Percentiles rank a stretch among this genome's conserved stretches.
Conservation (phyloP, 257 asterid genomes). For the Solanum chilense region DNA sequence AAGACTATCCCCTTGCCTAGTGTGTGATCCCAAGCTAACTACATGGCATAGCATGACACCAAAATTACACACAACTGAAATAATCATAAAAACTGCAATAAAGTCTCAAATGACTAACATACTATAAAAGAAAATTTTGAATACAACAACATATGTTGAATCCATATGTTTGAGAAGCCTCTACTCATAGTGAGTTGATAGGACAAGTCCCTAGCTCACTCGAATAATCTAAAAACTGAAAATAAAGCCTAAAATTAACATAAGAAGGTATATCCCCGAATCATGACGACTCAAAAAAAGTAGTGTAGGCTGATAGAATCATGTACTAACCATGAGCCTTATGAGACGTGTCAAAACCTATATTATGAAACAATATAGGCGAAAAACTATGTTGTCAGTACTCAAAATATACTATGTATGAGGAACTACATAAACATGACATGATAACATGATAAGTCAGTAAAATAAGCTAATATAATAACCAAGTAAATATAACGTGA, state of each 20-base stretch:
- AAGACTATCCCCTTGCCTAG: neutral
- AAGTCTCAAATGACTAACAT: neutral
- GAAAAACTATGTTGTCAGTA: neutral
- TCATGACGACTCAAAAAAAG: neutral
- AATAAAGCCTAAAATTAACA: neutral
- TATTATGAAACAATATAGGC: neutral
- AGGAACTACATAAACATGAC: neutral
- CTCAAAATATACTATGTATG: neutral
- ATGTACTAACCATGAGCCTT: neutral
- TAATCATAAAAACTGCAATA: neutral
- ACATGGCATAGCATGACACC: neutral
- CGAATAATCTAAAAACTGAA: too few relatives aligned
- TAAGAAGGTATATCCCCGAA: neutral
- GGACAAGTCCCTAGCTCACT: neutral
- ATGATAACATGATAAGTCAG: too few relatives aligned
- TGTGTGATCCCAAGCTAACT: neutral
- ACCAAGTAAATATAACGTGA: neutral
- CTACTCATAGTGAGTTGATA: neutral
- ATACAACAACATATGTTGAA: neutral
- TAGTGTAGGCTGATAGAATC: neutral
- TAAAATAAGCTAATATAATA: neutral
- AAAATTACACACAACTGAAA: neutral
- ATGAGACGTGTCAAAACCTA: neutral
- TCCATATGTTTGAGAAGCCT: neutral
- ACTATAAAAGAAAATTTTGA: neutral